A percentile compares a stretch with the other conserved stretches of the same genome.
Evolutionary conservation across 495 filamentous ascomycete genomes (phyloP).

Genomic region (Pseudoneurospora amorphoporcata): DNA sequence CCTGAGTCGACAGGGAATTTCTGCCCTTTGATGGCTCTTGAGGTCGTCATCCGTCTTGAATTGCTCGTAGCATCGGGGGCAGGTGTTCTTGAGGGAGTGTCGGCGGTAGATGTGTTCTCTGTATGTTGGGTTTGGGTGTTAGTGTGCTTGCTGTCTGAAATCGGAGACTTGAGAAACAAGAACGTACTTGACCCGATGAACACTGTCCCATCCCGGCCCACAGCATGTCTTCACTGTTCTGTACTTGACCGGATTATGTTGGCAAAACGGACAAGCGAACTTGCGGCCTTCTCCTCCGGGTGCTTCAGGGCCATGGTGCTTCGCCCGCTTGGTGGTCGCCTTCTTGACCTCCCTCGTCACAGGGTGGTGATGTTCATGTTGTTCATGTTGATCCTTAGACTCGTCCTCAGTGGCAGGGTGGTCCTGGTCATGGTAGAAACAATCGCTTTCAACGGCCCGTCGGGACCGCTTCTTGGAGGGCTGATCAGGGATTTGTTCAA

Average conservation of each 20-base stretch:
- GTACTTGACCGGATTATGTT: constrained; percentile 28
- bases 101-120: constrained; percentile 37
- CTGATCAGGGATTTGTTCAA: constrained; percentile 9
- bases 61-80: constrained; percentile 28
- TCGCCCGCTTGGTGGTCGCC: constrained; percentile 7
- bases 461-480: constrained; percentile 7
- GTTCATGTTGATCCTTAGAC: neutral
- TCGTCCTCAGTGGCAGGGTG: neutral
- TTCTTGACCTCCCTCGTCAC: neutral
- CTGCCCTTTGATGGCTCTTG: constrained; percentile 27
- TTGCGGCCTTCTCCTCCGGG: constrained; percentile 6
- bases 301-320: neutral
- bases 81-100: constrained; percentile 28
- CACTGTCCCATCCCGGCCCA: constrained; percentile 31
- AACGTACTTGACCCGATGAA: constrained; percentile 37
- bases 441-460: constrained; percentile 1
- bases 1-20: constrained; percentile 21
- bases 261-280: constrained; percentile 35
- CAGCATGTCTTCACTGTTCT: constrained; percentile 27
- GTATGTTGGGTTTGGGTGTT: neutral
- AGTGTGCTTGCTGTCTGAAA: neutral
- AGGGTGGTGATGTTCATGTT: neutral
- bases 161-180: neutral
- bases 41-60: constrained; percentile 29
- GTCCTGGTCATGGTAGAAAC: neutral